Conservation (phyloP, 352 stramenopile genomes). For the Pythium scleroteichum region DNA sequence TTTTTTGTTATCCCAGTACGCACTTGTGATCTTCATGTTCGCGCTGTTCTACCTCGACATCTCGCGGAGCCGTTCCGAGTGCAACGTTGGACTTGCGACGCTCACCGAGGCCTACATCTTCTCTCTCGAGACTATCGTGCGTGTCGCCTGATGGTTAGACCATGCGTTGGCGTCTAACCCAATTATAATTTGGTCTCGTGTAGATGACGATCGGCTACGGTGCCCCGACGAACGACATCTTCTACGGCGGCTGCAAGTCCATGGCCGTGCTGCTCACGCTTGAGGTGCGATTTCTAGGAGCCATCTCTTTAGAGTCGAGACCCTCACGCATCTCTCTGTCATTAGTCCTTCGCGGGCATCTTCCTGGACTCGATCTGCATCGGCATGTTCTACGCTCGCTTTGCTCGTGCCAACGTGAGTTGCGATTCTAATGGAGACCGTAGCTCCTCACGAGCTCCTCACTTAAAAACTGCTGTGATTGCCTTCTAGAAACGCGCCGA, state of each 20-base stretch:
- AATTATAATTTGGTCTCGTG: background rate
- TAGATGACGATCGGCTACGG: constrained; percentile 90
- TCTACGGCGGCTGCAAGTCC: constrained; percentile 80
- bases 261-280: constrained; percentile 80
- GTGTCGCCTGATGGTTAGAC: constrained; percentile 14
- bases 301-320: too few relatives aligned
- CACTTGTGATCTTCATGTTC: constrained; percentile 82
- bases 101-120: constrained; percentile 87
- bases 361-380: constrained; percentile 88
- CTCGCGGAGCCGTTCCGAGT: constrained; percentile 55
- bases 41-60: constrained; percentile 75
- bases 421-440: too few relatives aligned
- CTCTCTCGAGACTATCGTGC: constrained; percentile 85
- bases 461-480: background rate
- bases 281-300: too few relatives aligned
- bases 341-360: constrained; percentile 80
- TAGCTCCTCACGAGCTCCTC: background rate
- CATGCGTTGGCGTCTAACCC: background rate
- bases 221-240: constrained; percentile 86
- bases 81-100: constrained; percentile 71
- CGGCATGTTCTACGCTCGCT: constrained; percentile 86
- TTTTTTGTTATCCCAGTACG: constrained; percentile 47
- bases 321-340: background rate
- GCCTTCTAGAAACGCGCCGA: constrained; percentile 68
- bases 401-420: constrained; percentile 75